phyloP scores from a whole-genome alignment of 495 filamentous ascomycete genomes.

The Physcia stellaris region DNA sequence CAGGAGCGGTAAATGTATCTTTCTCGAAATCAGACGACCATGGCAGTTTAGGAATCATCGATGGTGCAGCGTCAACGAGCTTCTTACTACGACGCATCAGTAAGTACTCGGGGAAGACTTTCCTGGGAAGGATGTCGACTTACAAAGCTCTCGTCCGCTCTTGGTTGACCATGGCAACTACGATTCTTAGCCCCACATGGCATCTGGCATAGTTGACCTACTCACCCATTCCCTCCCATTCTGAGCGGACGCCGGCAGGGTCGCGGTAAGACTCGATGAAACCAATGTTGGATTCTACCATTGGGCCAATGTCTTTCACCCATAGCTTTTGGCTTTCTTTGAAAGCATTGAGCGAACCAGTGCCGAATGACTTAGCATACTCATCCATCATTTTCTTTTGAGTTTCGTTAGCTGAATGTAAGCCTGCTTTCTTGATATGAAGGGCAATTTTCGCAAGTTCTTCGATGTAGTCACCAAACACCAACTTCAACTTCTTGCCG shows the following conservation, averaged over 20 bases:
- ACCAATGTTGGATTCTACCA: slow-evolving; percentile 81
- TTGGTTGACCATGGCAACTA: slow-evolving; percentile 47
- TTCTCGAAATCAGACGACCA: slow-evolving; percentile 89
- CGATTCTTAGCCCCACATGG: background rate
- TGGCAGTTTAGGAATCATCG: slow-evolving; percentile 75
- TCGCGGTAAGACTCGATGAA: slow-evolving; percentile 97
- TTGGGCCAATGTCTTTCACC: slow-evolving; percentile 84
- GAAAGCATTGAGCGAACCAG: slow-evolving; percentile 75
- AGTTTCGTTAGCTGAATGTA: slow-evolving; percentile 71
- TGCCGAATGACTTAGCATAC: slow-evolving; percentile 73
- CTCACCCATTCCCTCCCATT: slow-evolving; percentile 83
- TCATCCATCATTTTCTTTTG: slow-evolving; percentile 72
- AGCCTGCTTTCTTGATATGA: slow-evolving; percentile 55
- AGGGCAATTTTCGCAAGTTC: slow-evolving; percentile 70
- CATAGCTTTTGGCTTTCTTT: slow-evolving; percentile 84
- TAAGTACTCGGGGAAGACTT: background rate
- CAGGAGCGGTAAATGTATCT: slow-evolving; percentile 82
- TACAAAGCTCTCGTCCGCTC: slow-evolving; percentile 80
- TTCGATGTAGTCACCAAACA: slow-evolving; percentile 71
- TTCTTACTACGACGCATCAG: slow-evolving; percentile 28
- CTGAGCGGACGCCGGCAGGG: slow-evolving; percentile 81
- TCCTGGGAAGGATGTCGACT: background rate
- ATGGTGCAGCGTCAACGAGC: slow-evolving; percentile 66
- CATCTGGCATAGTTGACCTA: slow-evolving; percentile 1
- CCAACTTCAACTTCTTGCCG: slow-evolving; percentile 58